phyloP scores from a whole-genome alignment of 805 yeast species.

The Sugiyamaella mastotermitis region DNA sequence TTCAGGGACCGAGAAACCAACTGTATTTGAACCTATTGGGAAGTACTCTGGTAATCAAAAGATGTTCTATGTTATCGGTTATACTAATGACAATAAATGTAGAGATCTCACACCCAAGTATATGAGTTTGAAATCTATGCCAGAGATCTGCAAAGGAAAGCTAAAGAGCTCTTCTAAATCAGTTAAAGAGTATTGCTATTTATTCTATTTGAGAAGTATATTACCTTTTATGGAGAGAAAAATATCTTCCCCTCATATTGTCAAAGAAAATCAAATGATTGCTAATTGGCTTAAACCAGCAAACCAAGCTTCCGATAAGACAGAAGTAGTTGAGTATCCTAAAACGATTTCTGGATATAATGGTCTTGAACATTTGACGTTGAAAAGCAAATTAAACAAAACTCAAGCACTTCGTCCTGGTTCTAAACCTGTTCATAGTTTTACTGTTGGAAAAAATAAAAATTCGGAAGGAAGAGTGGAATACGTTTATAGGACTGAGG shows the following conservation, averaged over 20 bases:
- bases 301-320: neutral
- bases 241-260: too few relatives aligned
- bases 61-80: slow-evolving; percentile 62
- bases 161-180: neutral
- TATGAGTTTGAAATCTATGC: slow-evolving; percentile 24
- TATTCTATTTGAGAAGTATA: neutral
- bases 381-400: slow-evolving; percentile 56
- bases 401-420: slow-evolving; percentile 39
- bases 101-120: slow-evolving; percentile 72
- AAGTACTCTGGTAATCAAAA: slow-evolving; percentile 27
- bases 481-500: slow-evolving; percentile 53
- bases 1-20: slow-evolving; percentile 41
- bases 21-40: slow-evolving; percentile 59
- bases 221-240: neutral
- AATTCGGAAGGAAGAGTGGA: slow-evolving; percentile 31
- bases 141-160: slow-evolving; percentile 24
- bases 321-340: slow-evolving; percentile 1
- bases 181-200: neutral
- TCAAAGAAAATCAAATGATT: too few relatives aligned
- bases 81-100: slow-evolving; percentile 53
- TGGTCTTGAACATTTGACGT: slow-evolving; percentile 65
- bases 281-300: too few relatives aligned
- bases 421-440: slow-evolving; percentile 3
- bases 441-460: slow-evolving; percentile 29
- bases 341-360: slow-evolving; percentile 25